These are phyloP conservation scores for Zhuliangozyma blackwelliae DNA, from an alignment of 1,139 yeast genomes.

Conservation along the genomic window DNA sequence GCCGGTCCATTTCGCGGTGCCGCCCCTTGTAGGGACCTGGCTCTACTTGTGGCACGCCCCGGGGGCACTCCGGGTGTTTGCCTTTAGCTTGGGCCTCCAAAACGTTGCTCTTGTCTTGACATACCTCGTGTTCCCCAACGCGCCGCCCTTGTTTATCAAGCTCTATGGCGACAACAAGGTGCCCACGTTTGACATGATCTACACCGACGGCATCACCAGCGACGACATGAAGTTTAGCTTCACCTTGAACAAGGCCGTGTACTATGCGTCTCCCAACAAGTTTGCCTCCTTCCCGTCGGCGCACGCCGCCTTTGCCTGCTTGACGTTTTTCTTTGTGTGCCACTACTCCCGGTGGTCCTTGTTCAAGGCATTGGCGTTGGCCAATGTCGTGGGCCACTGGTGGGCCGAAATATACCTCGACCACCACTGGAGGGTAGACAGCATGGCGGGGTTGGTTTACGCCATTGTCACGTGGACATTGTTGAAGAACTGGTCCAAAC, in stretches of 20 bases:
- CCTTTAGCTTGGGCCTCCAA: slow-evolving; percentile 51
- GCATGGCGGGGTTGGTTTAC: slow-evolving; percentile 34
- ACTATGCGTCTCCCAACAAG: slow-evolving; percentile 63
- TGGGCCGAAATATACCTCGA: slow-evolving; percentile 72
- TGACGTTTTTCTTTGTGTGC: slow-evolving; percentile 44
- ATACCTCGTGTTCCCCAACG: slow-evolving; percentile 58
- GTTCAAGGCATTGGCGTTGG: slow-evolving; percentile 29
- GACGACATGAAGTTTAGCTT: slow-evolving; percentile 58
- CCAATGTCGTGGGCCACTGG: slow-evolving; percentile 54
- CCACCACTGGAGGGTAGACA: slow-evolving; percentile 65
- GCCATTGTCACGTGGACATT: slow-evolving; percentile 18
- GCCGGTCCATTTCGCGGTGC: slow-evolving; percentile 52
- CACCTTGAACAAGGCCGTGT: slow-evolving; percentile 45
- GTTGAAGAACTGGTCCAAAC: slow-evolving; percentile 16
- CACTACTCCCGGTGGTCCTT: slow-evolving; percentile 37
- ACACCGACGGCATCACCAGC: slow-evolving; percentile 63
- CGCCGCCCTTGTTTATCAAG: slow-evolving; percentile 69
- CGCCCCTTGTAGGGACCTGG: slow-evolving; percentile 58
- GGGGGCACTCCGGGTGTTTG: slow-evolving; percentile 50
- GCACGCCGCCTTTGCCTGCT: slow-evolving; percentile 60
- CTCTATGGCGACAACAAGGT: slow-evolving; percentile 50
- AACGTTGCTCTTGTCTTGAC: slow-evolving; percentile 57
- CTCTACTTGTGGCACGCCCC: slow-evolving; percentile 62
- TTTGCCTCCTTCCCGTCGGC: slow-evolving; percentile 68
- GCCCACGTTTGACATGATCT: slow-evolving; percentile 56